These are phyloP conservation scores for Nicotiana sylvestris DNA, from an alignment of 257 asterid species.

Conservation along the genomic window DNA sequence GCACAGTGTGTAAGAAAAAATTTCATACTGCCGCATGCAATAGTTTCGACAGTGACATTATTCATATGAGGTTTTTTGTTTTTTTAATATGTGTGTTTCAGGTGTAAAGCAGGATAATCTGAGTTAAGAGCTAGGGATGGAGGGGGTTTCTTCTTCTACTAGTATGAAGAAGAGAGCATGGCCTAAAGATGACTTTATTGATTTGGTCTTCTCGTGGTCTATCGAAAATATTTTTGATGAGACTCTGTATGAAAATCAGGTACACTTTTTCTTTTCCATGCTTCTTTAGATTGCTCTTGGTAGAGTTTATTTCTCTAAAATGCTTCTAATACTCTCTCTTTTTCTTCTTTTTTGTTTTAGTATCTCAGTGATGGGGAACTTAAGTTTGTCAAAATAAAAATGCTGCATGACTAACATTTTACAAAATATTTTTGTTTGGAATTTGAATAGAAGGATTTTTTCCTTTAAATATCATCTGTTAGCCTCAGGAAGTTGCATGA, in stretches of 20 bases:
- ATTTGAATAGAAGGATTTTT: neutral
- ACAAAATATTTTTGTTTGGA: neutral
- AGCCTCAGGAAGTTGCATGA: neutral
- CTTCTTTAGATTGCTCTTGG: neutral
- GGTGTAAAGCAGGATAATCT: too few species aligned
- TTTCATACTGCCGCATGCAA: neutral
- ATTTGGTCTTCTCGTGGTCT: slow-evolving; percentile 46
- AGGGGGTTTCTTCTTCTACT: neutral
- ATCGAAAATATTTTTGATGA: slow-evolving; percentile 30
- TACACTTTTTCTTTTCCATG: neutral
- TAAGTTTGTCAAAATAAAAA: neutral
- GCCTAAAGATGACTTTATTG: slow-evolving; percentile 13
- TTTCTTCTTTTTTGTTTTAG: neutral
- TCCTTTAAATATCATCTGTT: neutral
- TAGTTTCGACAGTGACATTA: neutral
- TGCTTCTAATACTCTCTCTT: neutral
- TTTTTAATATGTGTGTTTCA: too few species aligned
- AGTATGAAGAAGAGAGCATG: neutral
- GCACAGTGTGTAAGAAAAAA: too few species aligned
- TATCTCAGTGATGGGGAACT: neutral
- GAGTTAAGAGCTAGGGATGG: neutral
- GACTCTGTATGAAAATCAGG: slow-evolving; percentile 38
- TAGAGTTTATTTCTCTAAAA: neutral
- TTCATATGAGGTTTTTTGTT: neutral
- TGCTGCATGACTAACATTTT: neutral